phyloP scores from a whole-genome alignment of 805 yeast genomes.

The Saccharomycopsis guyanensis region DNA sequence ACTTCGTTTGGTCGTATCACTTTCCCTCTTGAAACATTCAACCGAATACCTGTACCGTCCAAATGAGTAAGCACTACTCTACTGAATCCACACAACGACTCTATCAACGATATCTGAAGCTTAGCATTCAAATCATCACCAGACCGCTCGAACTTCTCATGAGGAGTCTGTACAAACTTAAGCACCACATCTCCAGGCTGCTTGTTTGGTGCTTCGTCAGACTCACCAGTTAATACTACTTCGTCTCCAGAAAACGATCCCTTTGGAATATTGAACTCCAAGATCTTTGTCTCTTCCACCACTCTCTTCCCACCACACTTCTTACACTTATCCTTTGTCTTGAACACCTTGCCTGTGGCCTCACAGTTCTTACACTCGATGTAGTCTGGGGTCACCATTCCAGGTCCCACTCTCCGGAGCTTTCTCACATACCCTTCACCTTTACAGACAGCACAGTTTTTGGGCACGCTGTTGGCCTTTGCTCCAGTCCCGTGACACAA shows the following conservation, averaged over 20 bases:
- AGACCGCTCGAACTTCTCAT: constrained; percentile 44
- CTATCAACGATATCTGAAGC: constrained; percentile 58
- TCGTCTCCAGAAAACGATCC: constrained; percentile 62
- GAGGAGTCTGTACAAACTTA: constrained; percentile 41
- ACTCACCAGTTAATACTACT: constrained; percentile 55
- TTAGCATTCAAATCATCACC: constrained; percentile 59
- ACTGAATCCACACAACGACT: constrained; percentile 77
- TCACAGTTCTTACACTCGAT: constrained; percentile 60
- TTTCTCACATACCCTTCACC: constrained; percentile 63
- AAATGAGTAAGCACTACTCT: constrained; percentile 59
- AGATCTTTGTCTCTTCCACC: constrained; percentile 55
- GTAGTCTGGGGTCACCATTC: constrained; percentile 57
- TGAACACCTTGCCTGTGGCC: constrained; percentile 57
- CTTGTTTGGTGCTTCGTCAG: constrained; percentile 72
- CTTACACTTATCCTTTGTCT: constrained; percentile 68
- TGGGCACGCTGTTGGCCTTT: constrained; percentile 45
- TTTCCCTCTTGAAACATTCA: constrained; percentile 67
- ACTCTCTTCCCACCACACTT: constrained; percentile 62
- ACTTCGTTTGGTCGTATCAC: constrained; percentile 73
- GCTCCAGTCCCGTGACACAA: constrained; percentile 75
- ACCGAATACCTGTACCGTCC: constrained; percentile 66
- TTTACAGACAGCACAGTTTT: constrained; percentile 57
- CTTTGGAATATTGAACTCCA: constrained; percentile 69
- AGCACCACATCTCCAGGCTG: constrained; percentile 73
- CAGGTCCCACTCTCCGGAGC: constrained; percentile 63